These are phyloP conservation scores for Hypomontagnella monticulosa DNA, from an alignment of 495 filamentous ascomycete genomes.

Conservation along the genomic window DNA sequence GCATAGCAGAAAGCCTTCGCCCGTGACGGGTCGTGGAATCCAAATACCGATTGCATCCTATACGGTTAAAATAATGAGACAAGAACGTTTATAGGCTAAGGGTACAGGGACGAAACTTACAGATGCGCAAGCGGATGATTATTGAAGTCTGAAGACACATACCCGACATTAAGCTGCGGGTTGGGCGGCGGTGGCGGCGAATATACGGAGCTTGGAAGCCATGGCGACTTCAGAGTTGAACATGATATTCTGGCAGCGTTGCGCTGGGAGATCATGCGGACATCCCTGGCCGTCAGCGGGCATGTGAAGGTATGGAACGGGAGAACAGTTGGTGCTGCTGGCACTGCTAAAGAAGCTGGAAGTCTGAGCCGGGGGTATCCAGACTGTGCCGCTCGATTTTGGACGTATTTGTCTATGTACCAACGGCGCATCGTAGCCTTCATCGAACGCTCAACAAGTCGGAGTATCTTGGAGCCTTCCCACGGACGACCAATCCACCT, in stretches of 20 bases:
- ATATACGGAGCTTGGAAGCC: slow-evolving; percentile 85
- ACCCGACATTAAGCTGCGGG: slow-evolving; percentile 88
- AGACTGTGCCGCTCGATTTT: slow-evolving; percentile 63
- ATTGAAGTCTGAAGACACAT: slow-evolving; percentile 98
- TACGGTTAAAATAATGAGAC: slow-evolving; percentile 5
- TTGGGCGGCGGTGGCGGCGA: slow-evolving; percentile 82
- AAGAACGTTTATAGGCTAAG: background rate
- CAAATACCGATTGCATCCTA: slow-evolving; percentile 98
- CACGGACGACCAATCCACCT: slow-evolving; percentile 81
- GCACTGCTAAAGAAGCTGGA: slow-evolving; percentile 78
- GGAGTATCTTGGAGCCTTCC: slow-evolving; percentile 89
- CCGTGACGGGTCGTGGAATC: slow-evolving; percentile 77
- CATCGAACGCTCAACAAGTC: slow-evolving; percentile 85
- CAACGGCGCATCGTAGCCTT: slow-evolving; percentile 81
- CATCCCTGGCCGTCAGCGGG: slow-evolving; percentile 90
- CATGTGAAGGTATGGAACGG: slow-evolving; percentile 99
- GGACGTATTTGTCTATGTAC: slow-evolving; percentile 86
- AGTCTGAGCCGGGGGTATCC: slow-evolving; percentile 80
- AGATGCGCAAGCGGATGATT: slow-evolving; percentile 96
- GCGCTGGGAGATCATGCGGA: slow-evolving; percentile 93
- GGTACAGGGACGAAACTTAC: slow-evolving; percentile 45
- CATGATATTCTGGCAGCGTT: slow-evolving; percentile 94
- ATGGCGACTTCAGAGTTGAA: slow-evolving; percentile 83
- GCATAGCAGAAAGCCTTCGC: slow-evolving; percentile 95
- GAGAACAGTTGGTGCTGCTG: slow-evolving; percentile 91